These are phyloP conservation scores for Vitellaria paradoxa DNA, from an alignment of 179 eudicot genomes.

Conservation along the genomic window DNA sequence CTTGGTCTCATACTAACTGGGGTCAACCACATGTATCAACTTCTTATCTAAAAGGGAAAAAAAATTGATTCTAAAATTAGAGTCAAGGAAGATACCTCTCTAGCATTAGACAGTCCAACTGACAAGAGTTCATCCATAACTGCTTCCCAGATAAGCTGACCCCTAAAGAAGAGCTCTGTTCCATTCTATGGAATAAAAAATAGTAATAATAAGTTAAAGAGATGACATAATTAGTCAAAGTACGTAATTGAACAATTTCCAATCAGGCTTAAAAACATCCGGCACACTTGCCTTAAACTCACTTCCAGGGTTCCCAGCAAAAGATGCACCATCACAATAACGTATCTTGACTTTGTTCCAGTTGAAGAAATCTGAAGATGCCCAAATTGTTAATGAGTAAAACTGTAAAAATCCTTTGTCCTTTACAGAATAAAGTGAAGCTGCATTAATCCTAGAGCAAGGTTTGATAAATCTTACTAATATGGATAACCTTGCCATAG, in stretches of 20 bases:
- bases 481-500: too few relatives aligned
- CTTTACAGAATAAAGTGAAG: too few relatives aligned
- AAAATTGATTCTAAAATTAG: not conserved
- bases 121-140: slow-evolving; percentile 67
- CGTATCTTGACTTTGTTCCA: slow-evolving; percentile 93
- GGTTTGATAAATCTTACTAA: too few relatives aligned
- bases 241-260: slow-evolving; percentile 3
- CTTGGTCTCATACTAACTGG: too few relatives aligned
- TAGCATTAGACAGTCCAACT: slow-evolving; percentile 64
- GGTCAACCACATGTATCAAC: not conserved
- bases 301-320: slow-evolving; percentile 63
- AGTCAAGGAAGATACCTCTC: slow-evolving; percentile 45
- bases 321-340: slow-evolving; percentile 94
- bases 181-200: slow-evolving; percentile 47
- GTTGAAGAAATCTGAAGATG: slow-evolving; percentile 70
- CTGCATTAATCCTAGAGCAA: too few relatives aligned
- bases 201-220: slow-evolving; percentile 4
- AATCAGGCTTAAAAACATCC: slow-evolving; percentile 10
- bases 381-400: not conserved
- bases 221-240: not conserved
- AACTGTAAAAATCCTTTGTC: too few relatives aligned
- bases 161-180: slow-evolving; percentile 74
- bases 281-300: slow-evolving; percentile 52
- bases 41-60: not conserved
- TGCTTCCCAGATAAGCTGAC: slow-evolving; percentile 87